Conservation (phyloP, 2,329 filamentous ascomycete genomes). For the Colletotrichum cordylinicola region DNA sequence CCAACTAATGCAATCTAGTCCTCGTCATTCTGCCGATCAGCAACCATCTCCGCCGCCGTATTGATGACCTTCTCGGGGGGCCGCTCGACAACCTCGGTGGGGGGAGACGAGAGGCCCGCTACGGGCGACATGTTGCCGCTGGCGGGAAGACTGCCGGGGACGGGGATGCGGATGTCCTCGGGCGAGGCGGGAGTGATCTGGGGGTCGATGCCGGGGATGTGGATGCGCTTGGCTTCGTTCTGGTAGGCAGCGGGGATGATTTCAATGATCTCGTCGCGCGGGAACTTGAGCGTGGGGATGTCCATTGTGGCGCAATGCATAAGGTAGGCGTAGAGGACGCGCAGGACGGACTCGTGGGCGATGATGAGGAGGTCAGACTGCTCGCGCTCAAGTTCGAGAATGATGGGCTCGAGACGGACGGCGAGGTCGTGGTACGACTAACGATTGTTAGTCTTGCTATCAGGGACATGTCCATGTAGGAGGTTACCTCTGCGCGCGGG, state of each 20-base stretch:
- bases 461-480: neutral
- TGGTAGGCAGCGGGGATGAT: constrained; percentile 98
- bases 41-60: constrained; percentile 54
- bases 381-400: constrained; percentile 94
- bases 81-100: constrained; percentile 48
- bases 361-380: constrained; percentile 98
- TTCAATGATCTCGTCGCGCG: constrained; percentile 96
- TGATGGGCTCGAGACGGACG: constrained; percentile 97
- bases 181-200: constrained; percentile 78
- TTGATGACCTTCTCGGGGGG: constrained; percentile 57
- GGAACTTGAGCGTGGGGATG: constrained; percentile 92
- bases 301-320: constrained; percentile 98
- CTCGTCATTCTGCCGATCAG: constrained; percentile 58
- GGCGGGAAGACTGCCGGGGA: constrained; percentile 54
- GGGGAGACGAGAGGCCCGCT: constrained; percentile 52
- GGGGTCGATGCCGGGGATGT: constrained; percentile 73
- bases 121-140: constrained; percentile 51
- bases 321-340: constrained; percentile 94
- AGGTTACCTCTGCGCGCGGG: constrained; percentile 82
- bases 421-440: constrained; percentile 98
- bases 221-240: constrained; percentile 90
- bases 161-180: constrained; percentile 81
- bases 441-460: neutral
- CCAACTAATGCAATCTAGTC: constrained; percentile 40
- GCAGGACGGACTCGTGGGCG: constrained; percentile 95